phyloP scores from a whole-genome alignment of 495 filamentous ascomycete genomes.

The Pyrenopolyporus hunteri region DNA sequence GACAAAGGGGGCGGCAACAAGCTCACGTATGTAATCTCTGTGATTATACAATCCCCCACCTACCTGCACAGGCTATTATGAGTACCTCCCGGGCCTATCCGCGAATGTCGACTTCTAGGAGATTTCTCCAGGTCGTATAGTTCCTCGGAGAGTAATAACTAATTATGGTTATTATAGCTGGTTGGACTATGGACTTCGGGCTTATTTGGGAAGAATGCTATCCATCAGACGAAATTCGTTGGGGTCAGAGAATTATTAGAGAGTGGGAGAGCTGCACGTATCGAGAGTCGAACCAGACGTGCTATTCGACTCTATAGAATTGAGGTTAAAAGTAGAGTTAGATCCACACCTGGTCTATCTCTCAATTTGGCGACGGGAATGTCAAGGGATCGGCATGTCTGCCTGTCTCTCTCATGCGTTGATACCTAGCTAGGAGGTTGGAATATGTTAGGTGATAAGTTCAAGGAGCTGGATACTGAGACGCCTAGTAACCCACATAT shows the following conservation, averaged over 20 bases:
- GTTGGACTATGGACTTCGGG: slow-evolving; percentile 27
- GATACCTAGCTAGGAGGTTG: too few species aligned
- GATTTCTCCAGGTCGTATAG: too few species aligned
- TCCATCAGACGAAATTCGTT: slow-evolving; percentile 2
- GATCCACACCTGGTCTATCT: too few species aligned
- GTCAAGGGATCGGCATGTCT: too few species aligned
- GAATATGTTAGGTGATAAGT: too few species aligned
- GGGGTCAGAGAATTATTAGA: slow-evolving; percentile 25
- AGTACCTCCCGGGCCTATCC: too few species aligned
- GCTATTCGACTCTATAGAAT: background rate
- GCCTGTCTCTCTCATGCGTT: too few species aligned
- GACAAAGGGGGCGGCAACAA: background rate
- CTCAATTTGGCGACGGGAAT: too few species aligned
- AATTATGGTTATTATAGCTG: slow-evolving; percentile 7
- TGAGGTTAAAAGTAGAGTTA: background rate
- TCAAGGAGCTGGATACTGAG: too few species aligned
- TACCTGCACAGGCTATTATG: too few species aligned
- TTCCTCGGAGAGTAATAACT: background rate
- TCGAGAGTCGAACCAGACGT: slow-evolving; percentile 19
- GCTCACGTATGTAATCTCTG: background rate
- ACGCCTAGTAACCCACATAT: too few species aligned
- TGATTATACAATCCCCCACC: background rate
- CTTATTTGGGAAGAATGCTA: slow-evolving; percentile 25
- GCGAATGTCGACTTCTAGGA: too few species aligned
- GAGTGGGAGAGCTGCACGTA: slow-evolving; percentile 24